A percentile compares a stretch with the other conserved stretches of the same genome.
Conservation (phyloP, 441 rosid genomes). For the Syzygium malaccense region DNA sequence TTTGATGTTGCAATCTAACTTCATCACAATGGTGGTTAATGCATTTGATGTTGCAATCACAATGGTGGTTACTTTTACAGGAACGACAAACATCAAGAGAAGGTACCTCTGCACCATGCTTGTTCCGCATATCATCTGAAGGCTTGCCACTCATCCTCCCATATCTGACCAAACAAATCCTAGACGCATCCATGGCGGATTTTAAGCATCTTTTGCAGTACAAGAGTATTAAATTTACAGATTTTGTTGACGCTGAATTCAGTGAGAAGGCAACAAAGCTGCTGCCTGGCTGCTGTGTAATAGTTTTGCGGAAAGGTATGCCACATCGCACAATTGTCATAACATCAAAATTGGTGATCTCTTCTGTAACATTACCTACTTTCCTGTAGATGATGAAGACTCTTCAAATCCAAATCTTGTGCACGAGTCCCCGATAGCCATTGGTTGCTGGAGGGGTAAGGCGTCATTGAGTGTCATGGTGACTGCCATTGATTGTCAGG, state of each 20-base stretch:
- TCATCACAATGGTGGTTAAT: not conserved
- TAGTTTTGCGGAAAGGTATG: slow-evolving; percentile 63
- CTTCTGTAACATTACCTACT: not conserved
- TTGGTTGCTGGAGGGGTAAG: slow-evolving; percentile 93
- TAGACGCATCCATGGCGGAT: slow-evolving; percentile 52
- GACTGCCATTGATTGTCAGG: slow-evolving; percentile 78
- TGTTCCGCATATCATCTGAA: slow-evolving; percentile 90
- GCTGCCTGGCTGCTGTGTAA: slow-evolving; percentile 79
- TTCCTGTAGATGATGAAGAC: slow-evolving; percentile 28
- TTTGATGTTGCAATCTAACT: not conserved
- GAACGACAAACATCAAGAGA: slow-evolving; percentile 86
- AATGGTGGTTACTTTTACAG: slow-evolving; percentile 21
- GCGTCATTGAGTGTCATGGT: slow-evolving; percentile 81
- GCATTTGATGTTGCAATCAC: not conserved
- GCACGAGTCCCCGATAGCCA: slow-evolving; percentile 58
- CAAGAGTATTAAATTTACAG: slow-evolving; percentile 64
- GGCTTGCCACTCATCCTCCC: slow-evolving; percentile 91
- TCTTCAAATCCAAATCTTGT: slow-evolving; percentile 24
- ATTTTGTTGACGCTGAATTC: slow-evolving; percentile 60
- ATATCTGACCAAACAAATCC: slow-evolving; percentile 74
- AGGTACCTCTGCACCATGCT: slow-evolving; percentile 58
- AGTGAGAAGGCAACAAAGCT: slow-evolving; percentile 67
- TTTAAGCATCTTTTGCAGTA: slow-evolving; percentile 77
- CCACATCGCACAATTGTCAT: not conserved
- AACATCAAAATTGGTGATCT: not conserved